Evolutionary conservation across 163 green algal genomes (phyloP), one percentile per base, ranked within the genome.

Genomic region (Prototheca wickerhamii): DNA sequence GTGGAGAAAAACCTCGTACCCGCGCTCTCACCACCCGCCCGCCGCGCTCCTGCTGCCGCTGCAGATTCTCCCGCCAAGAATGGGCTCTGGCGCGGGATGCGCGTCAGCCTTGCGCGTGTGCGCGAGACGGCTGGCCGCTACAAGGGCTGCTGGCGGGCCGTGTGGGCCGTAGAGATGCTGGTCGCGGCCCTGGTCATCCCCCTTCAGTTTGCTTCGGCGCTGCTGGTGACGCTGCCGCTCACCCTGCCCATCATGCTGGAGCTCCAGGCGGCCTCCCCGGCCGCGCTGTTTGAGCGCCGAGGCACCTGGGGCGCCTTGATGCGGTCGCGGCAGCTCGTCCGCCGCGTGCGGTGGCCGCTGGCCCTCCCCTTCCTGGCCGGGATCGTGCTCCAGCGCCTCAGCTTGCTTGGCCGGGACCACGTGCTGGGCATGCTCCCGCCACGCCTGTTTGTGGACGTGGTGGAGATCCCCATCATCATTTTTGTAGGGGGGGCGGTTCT

Each of bases 181-280:
- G 72, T 75, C 25, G 64, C 72, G 3, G 44, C 61, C 4, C 57
- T 51, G 33, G 67, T 74, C 28, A 51, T 75, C 44, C 65, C 65
- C 5, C 29, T 52, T 1, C 31, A 29, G 8, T 32, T 61, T 46
- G 21, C 33, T 12, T 61, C 55, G 30, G 56, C 69, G 58, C 51
- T 60, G 2, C 62, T 79, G 20, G 23, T 75, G 33, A 79, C 67
- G 2, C 58, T 79, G 25, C 72, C 72, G 4, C 26, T 75, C 32
- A 75, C 72, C 0, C 59, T 79, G 32, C 67, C 67, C 3, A 4
- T 72, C 18, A 72, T 79, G 3, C 34, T 79, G 30, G 55, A 49
- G 37, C 34, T 79, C 26, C 62, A 74, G 34, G 58, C 43, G 0
- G 61, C 72, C 0, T 42, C 29, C 10, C 49, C 67, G 10, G 72